Base-by-base conservation (phyloP, 345 rosid genomes). In the Brassica carinata region DNA sequence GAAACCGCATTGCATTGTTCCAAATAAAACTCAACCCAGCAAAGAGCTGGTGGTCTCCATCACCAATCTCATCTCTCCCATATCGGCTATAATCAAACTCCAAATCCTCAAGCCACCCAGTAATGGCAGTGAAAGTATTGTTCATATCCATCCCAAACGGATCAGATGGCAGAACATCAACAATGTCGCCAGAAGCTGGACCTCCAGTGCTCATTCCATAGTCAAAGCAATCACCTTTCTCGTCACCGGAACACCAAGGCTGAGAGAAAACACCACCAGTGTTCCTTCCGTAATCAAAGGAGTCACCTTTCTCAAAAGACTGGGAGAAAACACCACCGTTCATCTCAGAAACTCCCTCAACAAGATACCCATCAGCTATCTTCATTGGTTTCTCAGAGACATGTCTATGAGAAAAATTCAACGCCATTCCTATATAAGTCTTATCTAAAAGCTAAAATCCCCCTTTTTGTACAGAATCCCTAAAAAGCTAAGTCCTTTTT, bases 111-210 rank as follows among this genome's bases (percentile, higher is more conserved):
- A 96, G 97, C 95, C 93, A 94, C 19, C 97, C 93, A 7, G 92
- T 87, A 51, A 92, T 86, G 0, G 97, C 97, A 0, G 95, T 94
- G 71, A 96, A 85, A 13, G 99, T 91, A 29, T 87, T 85, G 78
- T 80, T 87, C 53, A 96, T 92, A 75, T 96, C 95, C 85, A 82
- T 82, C 26, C 92, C 98, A 71, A 96, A 96, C 1, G 99, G 99
- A 94, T 94, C 99, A 1, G 94, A 86, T 0, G 97, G 97, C 88
- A 93, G 81, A 85, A 90, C 86, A 82, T 94, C 99, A 65, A 96
- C 85, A 71, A 96, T 87, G 72, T 94, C 97, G 51, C 81, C 84
- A 29, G 96, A 88, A 83, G 88, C 84, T 5, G 94, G 83, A 30
- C 89, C 89, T 59, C 82, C 86, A 36, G 69, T 77, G 59, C 83